Percentiles rank a stretch among this genome's conserved stretches.
Evolutionary conservation across 331 rosid genomes (phyloP).

Genomic region (Cydonia oblonga): DNA sequence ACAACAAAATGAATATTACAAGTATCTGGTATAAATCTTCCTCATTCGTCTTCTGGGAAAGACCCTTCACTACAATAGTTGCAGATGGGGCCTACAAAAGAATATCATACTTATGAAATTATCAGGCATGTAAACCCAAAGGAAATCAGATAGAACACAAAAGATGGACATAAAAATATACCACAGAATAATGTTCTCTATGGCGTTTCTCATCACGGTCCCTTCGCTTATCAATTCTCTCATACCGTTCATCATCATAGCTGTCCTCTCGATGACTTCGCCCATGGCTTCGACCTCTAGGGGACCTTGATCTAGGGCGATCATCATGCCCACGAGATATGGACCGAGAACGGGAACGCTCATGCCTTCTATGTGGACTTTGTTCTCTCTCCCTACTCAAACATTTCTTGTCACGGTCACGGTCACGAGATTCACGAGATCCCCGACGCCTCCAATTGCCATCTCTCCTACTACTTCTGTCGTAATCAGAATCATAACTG

Average conservation of each 20-base stretch:
- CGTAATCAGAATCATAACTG: conserved; percentile 94
- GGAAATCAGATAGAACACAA: not conserved
- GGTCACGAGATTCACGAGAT: conserved; percentile 48
- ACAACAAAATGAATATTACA: conserved; percentile 37
- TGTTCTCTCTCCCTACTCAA: conserved; percentile 61
- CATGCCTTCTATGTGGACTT: conserved; percentile 66
- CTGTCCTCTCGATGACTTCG: conserved; percentile 76
- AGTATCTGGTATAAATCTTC: conserved; percentile 95
- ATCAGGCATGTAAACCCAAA: not conserved
- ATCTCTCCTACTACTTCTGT: conserved; percentile 66
- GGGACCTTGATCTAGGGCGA: conserved; percentile 74
- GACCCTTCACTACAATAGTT: conserved; percentile 95
- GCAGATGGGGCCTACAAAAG: conserved; percentile 83
- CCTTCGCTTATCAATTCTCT: conserved; percentile 69
- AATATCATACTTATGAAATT: conserved; percentile 17
- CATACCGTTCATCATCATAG: conserved; percentile 54
- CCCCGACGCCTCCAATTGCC: conserved; percentile 63
- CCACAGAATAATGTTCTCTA: conserved; percentile 67
- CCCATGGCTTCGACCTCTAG: conserved; percentile 76
- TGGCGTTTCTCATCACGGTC: conserved; percentile 80
- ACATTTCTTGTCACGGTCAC: conserved; percentile 59
- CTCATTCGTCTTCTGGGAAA: conserved; percentile 83
- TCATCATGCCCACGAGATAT: conserved; percentile 73
- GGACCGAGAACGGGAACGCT: conserved; percentile 55
- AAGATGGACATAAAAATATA: conserved; percentile 19